Conservation (phyloP, 2,329 filamentous ascomycete species). For the Pestalotiopsis sp. region DNA sequence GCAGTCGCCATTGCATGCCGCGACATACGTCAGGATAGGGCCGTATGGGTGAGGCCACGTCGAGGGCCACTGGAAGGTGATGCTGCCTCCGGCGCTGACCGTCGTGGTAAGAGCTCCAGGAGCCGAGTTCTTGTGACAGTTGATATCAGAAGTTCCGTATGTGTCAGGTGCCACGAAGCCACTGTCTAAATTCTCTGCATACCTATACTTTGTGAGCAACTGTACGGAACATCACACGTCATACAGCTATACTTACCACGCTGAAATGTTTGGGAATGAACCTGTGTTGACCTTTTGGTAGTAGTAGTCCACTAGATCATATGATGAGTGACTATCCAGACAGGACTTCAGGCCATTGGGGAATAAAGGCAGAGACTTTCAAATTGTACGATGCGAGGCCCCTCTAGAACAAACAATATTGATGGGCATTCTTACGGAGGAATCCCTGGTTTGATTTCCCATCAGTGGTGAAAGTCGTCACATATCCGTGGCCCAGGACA, state of each 20-base stretch:
- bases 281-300: constrained; percentile 30
- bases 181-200: constrained; percentile 31
- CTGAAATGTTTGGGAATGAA: constrained; percentile 22
- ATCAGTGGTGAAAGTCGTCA: constrained; percentile 1
- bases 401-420: background rate
- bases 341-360: background rate
- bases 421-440: background rate
- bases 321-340: constrained; percentile 19
- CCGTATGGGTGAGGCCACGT: constrained; percentile 60
- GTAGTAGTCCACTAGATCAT: constrained; percentile 31
- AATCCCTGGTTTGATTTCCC: constrained; percentile 5
- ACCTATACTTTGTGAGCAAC: constrained; percentile 8
- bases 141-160: constrained; percentile 21
- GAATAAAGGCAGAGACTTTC: background rate
- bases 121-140: constrained; percentile 36
- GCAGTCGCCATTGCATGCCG: constrained; percentile 31
- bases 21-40: constrained; percentile 35
- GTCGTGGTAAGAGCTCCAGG: constrained; percentile 26
- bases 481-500: background rate
- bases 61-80: constrained; percentile 60
- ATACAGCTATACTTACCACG: constrained; percentile 18
- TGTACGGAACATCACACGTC: no score
- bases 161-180: constrained; percentile 21
- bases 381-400: background rate
- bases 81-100: constrained; percentile 55